Evolutionary conservation across 192 early-diverging fungal species (phyloP).

Genomic region (Coemansia brasiliensis): DNA sequence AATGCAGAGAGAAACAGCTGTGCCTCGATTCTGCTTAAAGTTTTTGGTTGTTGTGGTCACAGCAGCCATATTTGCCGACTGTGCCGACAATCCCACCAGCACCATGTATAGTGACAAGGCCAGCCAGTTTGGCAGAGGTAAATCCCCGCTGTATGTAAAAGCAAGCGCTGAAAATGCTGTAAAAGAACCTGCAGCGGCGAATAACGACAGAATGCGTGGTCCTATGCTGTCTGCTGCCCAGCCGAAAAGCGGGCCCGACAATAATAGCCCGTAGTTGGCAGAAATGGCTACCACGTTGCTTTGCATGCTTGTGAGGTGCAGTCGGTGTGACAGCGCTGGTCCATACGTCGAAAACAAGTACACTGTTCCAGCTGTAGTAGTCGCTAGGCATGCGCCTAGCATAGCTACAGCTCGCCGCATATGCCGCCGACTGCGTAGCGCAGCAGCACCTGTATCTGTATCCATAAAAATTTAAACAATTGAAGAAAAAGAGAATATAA

Average conservation of each 20-base stretch:
- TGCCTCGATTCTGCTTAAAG: constrained; percentile 58
- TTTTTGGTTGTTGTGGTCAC: constrained; percentile 64
- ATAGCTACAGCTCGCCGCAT: constrained; percentile 47
- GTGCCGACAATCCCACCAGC: constrained; percentile 59
- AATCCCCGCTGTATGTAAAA: constrained; percentile 42
- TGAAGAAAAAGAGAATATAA: not conserved
- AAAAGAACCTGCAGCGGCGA: constrained; percentile 45
- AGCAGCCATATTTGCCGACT: constrained; percentile 63
- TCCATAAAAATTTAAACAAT: not conserved
- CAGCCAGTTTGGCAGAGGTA: constrained; percentile 35
- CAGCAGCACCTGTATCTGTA: not conserved
- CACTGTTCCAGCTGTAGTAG: constrained; percentile 60
- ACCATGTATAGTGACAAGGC: constrained; percentile 44
- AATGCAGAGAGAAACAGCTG: constrained; percentile 62
- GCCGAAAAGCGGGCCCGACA: constrained; percentile 62
- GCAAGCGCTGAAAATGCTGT: constrained; percentile 42
- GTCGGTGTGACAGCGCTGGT: constrained; percentile 48
- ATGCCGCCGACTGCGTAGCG: constrained; percentile 38
- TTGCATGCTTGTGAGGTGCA: constrained; percentile 60
- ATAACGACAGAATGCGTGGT: constrained; percentile 32
- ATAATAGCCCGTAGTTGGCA: constrained; percentile 66
- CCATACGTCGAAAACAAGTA: constrained; percentile 69
- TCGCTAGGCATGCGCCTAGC: constrained; percentile 53
- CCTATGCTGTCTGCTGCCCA: constrained; percentile 57
- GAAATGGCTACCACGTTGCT: constrained; percentile 62